Percentiles rank a stretch among this genome's conserved stretches.
phyloP scores from a whole-genome alignment of 352 stramenopile species.

The Phytopythium kandeliae region DNA sequence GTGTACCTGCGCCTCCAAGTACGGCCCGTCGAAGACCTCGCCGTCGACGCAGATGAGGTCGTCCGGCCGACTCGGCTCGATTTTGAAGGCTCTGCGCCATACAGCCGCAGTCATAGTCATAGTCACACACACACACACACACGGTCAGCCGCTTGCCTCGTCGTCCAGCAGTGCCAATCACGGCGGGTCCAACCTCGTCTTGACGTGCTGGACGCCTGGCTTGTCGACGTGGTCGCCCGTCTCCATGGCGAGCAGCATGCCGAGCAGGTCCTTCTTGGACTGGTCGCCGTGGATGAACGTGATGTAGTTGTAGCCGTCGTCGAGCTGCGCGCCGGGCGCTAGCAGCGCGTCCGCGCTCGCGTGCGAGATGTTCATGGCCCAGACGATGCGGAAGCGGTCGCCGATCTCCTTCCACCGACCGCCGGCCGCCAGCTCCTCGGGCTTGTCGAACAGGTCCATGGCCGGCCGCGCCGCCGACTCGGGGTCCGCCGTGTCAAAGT shows the following conservation, averaged over 20 bases:
- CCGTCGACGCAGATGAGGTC: conserved; percentile 61
- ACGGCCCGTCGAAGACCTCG: conserved; percentile 39
- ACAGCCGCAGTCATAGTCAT: too few relatives aligned
- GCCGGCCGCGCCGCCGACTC: conserved; percentile 21
- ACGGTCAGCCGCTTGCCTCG: too few relatives aligned
- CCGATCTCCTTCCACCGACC: conserved; percentile 44
- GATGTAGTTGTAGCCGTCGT: conserved; percentile 70
- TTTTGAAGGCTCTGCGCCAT: conserved; percentile 58
- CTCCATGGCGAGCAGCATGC: conserved; percentile 48
- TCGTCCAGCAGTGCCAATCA: too few relatives aligned
- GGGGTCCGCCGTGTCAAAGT: conserved; percentile 33
- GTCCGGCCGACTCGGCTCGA: conserved; percentile 26
- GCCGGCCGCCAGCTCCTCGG: not conserved
- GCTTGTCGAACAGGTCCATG: conserved; percentile 38
- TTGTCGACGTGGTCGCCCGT: conserved; percentile 39
- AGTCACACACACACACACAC: too few relatives aligned
- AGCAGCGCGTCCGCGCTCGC: conserved; percentile 40
- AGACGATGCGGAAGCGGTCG: conserved; percentile 50
- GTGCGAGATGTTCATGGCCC: conserved; percentile 63
- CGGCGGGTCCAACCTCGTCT: too few relatives aligned
- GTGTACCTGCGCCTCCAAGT: conserved; percentile 51
- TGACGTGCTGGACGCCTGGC: conserved; percentile 32
- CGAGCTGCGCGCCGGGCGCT: conserved; percentile 33
- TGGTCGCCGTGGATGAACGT: conserved; percentile 34
- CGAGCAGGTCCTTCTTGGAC: conserved; percentile 27